These are phyloP conservation scores for Linanthus parryae DNA, from an alignment of 148 eudicot genomes.

Conservation along the genomic window DNA sequence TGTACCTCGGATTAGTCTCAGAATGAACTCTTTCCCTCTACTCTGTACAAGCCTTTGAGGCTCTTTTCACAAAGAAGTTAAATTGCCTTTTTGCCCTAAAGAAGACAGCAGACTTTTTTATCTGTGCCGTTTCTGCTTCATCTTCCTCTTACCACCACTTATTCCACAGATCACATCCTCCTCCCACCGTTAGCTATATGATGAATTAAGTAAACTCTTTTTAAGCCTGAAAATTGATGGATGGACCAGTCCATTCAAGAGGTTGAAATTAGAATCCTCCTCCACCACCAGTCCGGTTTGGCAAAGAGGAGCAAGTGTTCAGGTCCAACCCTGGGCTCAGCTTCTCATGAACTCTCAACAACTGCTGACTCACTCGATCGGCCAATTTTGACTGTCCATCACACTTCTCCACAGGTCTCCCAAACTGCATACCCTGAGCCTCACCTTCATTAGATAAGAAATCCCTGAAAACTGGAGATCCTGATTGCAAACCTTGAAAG, in stretches of 20 bases:
- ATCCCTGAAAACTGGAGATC: slow-evolving; percentile 43
- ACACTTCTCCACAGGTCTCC: slow-evolving; percentile 29
- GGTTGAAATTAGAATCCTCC: background rate
- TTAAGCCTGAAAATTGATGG: too few relatives aligned
- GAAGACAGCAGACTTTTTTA: too few relatives aligned
- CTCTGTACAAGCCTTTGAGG: too few relatives aligned
- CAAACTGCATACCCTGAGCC: slow-evolving; percentile 36
- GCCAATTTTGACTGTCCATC: slow-evolving; percentile 68
- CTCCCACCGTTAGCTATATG: too few relatives aligned
- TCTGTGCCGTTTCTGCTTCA: too few relatives aligned
- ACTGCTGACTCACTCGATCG: slow-evolving; percentile 74
- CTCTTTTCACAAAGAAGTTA: too few relatives aligned
- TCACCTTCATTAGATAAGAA: slow-evolving; percentile 33
- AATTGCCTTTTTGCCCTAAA: too few relatives aligned
- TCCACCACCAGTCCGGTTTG: slow-evolving; percentile 21
- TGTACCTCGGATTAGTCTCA: too few relatives aligned
- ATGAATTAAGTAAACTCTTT: too few relatives aligned
- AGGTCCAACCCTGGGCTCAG: slow-evolving; percentile 51
- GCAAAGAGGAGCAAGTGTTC: slow-evolving; percentile 39
- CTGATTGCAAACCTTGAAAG: slow-evolving; percentile 50
- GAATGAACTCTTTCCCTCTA: too few relatives aligned
- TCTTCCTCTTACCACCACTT: too few relatives aligned
- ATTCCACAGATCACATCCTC: too few relatives aligned
- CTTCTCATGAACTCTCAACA: slow-evolving; percentile 59
- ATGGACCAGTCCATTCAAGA: background rate